Base-by-base conservation (phyloP, 768 basidiomycete species). In the Phaffia australis region DNA sequence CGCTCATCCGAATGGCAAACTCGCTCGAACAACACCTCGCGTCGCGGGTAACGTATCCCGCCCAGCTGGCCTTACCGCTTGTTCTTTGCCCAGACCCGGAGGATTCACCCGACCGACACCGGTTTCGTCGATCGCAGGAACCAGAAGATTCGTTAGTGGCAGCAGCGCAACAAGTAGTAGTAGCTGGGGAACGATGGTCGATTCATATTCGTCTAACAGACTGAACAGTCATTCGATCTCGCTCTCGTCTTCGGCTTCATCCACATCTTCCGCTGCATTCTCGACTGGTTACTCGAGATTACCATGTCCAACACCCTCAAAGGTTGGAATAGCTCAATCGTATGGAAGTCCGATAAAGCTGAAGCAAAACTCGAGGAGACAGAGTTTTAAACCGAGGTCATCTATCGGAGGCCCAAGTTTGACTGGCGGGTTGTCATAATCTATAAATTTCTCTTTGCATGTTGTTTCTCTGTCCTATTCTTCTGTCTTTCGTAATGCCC, bases 341-440 rank as follows among this genome's bases (percentile, higher is more conserved):
- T 29, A 35, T 11, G 46, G 57, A 6, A 25, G 25, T 25, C 46
- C 46, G 15, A 30, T 65, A 23, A 30, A 56, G 14, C 64, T 64
- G 49, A 60, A 67, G 29, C 60, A 60, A n/a, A 66, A 57, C 47
- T 56, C 65, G 50, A 76, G 81, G 67, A 80, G 85, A 69, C 88
- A 90, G 78, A 90, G 88, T 75, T 91, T 90, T 76, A 87, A 83
- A 73, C 89, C 89, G 14, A 80, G 89, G 47, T 83, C 87, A 52
- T 89, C 88, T 71, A 76, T 84, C 23, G 88, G 23, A 46, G 32
- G 32, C 14, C 32, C 29, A 2, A 9, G 25, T 11, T 30, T 30
- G 16, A 58, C 47, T 30, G 25, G 57, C 9, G 27, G 56, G 16
- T n/a, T 60, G 8, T 60, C 32, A 35, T 47, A 19, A 1, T 16